Conservation (phyloP, 164 flowering plant genomes). For the Malania oleifera region DNA sequence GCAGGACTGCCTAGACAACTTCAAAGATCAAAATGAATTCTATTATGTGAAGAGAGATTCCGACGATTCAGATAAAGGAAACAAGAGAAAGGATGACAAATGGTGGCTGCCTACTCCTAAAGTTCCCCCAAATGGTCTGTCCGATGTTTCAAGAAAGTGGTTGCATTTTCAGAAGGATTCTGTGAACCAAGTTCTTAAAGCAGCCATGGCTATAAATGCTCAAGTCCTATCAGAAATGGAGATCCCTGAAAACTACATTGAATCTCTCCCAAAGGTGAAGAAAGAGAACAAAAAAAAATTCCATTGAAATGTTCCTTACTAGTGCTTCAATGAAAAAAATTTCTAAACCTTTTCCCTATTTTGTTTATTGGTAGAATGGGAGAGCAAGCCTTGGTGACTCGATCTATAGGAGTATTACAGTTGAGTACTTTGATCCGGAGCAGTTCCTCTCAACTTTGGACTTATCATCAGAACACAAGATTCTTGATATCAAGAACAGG, state of each 20-base stretch:
- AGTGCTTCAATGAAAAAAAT: not conserved
- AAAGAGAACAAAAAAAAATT: not conserved
- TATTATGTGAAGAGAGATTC: slow-evolving; percentile 40
- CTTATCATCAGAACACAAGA: slow-evolving; percentile 58
- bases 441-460: slow-evolving; percentile 50
- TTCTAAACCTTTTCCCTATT: not conserved
- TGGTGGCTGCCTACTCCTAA: slow-evolving; percentile 79
- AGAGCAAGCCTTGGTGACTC: slow-evolving; percentile 62
- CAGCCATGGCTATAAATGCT: slow-evolving; percentile 76
- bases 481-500: slow-evolving; percentile 59
- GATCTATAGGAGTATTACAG: slow-evolving; percentile 52
- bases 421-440: slow-evolving; percentile 58
- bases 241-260: slow-evolving; percentile 67
- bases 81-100: slow-evolving; percentile 53
- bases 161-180: slow-evolving; percentile 68
- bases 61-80: slow-evolving; percentile 30
- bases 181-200: slow-evolving; percentile 70
- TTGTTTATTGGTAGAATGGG: slow-evolving; percentile 41
- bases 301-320: not conserved
- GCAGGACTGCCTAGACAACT: slow-evolving; percentile 62
- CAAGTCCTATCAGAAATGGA: slow-evolving; percentile 67
- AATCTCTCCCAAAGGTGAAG: slow-evolving; percentile 60
- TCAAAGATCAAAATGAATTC: slow-evolving; percentile 59
- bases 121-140: slow-evolving; percentile 57
- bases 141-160: slow-evolving; percentile 48